phyloP scores from a whole-genome alignment of 352 stramenopile species.

The Elongisporangium prolatum region DNA sequence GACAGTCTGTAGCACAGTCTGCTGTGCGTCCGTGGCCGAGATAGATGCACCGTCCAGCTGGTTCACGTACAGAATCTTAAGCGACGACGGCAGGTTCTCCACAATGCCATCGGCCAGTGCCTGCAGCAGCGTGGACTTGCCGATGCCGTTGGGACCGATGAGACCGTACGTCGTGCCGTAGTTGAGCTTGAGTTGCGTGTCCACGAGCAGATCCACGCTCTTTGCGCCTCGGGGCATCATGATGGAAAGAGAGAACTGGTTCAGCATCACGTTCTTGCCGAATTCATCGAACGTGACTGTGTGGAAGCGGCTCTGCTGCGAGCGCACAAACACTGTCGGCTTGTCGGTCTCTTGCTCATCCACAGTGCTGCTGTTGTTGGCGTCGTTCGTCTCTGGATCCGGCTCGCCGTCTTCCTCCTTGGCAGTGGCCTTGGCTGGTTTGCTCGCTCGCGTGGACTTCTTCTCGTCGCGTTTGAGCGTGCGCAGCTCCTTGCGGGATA shows the following conservation, averaged over 20 bases:
- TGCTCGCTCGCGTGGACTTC: conserved; percentile 1
- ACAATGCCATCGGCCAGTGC: conserved; percentile 88
- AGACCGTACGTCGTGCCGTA: conserved; percentile 77
- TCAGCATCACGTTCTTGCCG: conserved; percentile 51
- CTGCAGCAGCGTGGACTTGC: conserved; percentile 93
- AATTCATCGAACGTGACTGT: conserved; percentile 60
- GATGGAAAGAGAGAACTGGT: conserved; percentile 48
- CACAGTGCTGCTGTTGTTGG: not conserved
- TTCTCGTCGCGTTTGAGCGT: conserved; percentile 26
- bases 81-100: conserved; percentile 34
- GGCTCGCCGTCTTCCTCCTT: not conserved
- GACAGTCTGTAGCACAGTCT: conserved; percentile 40
- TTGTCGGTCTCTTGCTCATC: conserved; percentile 2
- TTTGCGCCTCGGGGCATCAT: conserved; percentile 14
- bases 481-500: conserved; percentile 49
- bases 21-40: conserved; percentile 10
- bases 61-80: conserved; percentile 60
- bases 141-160: conserved; percentile 79
- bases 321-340: conserved; percentile 22
- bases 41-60: conserved; percentile 48
- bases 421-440: conserved; percentile 1
- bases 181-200: conserved; percentile 70
- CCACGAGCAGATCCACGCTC: conserved; percentile 50
- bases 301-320: conserved; percentile 57
- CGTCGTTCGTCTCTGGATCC: not conserved